Base-by-base conservation (phyloP, 1,284 basidiomycete species). In the Cutaneotrichosporon dermatis region DNA sequence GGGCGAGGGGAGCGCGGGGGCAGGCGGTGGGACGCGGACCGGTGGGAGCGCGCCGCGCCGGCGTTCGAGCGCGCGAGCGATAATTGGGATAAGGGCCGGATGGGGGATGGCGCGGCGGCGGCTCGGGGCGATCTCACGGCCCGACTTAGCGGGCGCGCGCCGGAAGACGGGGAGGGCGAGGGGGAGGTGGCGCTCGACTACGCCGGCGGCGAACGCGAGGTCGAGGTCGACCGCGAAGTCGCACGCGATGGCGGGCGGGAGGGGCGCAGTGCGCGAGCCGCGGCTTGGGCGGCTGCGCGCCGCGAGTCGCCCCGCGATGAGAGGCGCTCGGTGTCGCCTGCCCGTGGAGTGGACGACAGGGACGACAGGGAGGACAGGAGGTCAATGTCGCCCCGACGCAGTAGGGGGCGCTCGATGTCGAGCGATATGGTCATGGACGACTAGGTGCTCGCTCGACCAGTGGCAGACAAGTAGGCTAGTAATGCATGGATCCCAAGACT, bases 51-150 rank as follows among this genome's bases (percentile, higher is more conserved):
- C 11, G 9, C 50, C 13, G 51, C 51, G 34, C 51, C 51, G 41
- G 6, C 44, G 51, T 60, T 41, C 41, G 59, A 55, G 65, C 62
- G 67, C 39, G 37, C 37, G 16, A 63, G 72, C 54, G 73, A 76
- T 54, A 53, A 62, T 35, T 74, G 64, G 62, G 60, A 67, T 60
- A 58, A 66, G 50, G 60, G 60, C 35, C 62, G 51, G 37, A 51
- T 57, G 51, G 57, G 48, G 50, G 58, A 51, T 45, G 55, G 60
- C 51, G 55, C 52, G 6, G 55, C 53, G 56, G 62, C 59, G 41
- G 49, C 54, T 39, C 57, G 62, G 34, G 63, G 60, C 33, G 58
- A 61, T 59, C 49, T 61, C 3, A 48, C 51, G 4, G 61, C 54
- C n/a, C 51, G 61, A 8, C 50, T 48, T 34, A 34, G 55, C n/a